Evolutionary conservation across 2,329 filamentous ascomycete genomes (phyloP), one percentile per base, ranked within the genome.

Genomic region (Fusarium abutilonis): DNA sequence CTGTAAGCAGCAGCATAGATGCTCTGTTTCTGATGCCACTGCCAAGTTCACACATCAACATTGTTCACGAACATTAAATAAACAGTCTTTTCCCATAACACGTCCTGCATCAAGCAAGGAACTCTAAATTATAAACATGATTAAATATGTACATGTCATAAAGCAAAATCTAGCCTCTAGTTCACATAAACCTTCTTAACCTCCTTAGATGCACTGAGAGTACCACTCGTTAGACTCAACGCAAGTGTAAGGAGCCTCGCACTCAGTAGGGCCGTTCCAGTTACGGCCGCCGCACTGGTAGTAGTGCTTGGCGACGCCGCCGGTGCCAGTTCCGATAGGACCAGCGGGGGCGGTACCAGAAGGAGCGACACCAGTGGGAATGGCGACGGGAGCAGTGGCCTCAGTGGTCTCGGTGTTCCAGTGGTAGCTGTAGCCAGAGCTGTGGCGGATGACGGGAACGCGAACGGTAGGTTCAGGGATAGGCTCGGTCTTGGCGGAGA

Each of bases 271-370:
- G 1, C 66, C 66, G 14, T 44, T 28, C 50, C 57, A 68, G 61
- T 59, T 61, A 3, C 51, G 50, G 9, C 66, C 66, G 1, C 66
- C 66, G 13, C 66, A 69, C 52, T 69, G 66, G 53, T 69, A 61
- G 45, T 59, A 69, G 26, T 52, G 56, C 49, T 63, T 56, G 13
- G 46, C 65, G 4, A 41, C 8, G 10, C 53, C 40, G 9, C 14
- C 35, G 6, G 50, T 59, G 2, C 56, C 64, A 2, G 66, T 69
- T 31, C 52, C 58, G 0, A 64, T 45, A 1, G 66, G 61, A 0
- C 23, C 41, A 1, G 66, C 35, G 3, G 64, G 53, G 1, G 55
- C 47, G 2, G 66, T 68, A 1, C 61, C 66, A 19, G 19, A 19
- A 19, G 64, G 53, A 1, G 55, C 47, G 2, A 64, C 66, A 1